Evolutionary conservation across 2,329 filamentous ascomycete genomes (phyloP), one percentile per base, ranked within the genome.

Genomic region (Aspergillus sp.): DNA sequence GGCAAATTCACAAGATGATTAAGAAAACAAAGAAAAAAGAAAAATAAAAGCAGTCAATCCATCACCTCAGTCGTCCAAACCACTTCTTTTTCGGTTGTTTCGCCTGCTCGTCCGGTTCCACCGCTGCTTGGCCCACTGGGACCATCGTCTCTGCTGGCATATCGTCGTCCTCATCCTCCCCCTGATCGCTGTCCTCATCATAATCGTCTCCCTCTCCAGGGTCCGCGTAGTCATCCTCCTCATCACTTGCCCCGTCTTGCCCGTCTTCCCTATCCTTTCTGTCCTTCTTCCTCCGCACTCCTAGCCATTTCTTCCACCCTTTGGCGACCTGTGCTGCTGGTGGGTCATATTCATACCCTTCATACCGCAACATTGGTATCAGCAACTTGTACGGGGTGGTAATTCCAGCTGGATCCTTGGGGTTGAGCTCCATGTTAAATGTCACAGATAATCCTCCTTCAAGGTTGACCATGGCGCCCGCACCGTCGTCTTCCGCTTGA

Each of bases 361-460:
- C 67, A 47, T 71, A 82, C 56, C 69, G 69, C 40, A 98, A 71
- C 42, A 82, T 81, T 8, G 94, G 93, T 5, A 98, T 84, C 2
- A 97, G 76, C 5, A 98, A 70, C 33, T 89, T 77, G 64, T 98
- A 98, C 7, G 90, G 88, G 40, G 82, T 80, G 0, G 93, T 98
- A 51, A 88, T 89, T 10, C 93, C 94, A 0, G 86, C 78, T 1
- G 93, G 91, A 56, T 98, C 90, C 50, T 81, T 82, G 36, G 87
- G 79, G 56, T 85, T 90, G 48, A 96, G 82, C 68, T 98, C 93
- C 49, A 95, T 82, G 56, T 96, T 95, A 35, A 98, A 69, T 40
- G 82, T 86, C 31, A 98, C 84, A 52, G 96, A 90, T 7, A 98
- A 72, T 0, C 89, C 90, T 28, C 85, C 86, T 60, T 93, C 81